phyloP scores from a whole-genome alignment of 139 green algal genomes.

The Chlamydomonas sp. region DNA sequence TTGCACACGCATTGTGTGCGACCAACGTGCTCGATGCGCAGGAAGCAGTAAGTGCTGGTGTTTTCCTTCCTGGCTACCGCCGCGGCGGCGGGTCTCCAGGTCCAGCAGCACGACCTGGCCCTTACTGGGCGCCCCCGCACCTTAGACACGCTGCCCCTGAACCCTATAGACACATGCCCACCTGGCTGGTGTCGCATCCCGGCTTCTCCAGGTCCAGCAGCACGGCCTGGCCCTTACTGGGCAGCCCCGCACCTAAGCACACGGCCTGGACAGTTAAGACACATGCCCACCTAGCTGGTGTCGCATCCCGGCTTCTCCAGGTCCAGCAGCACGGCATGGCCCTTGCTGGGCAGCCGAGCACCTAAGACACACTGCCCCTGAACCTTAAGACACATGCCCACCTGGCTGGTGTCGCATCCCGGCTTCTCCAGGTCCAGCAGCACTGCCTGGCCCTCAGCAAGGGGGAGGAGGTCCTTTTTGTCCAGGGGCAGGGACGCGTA shows the following conservation, averaged over 20 bases:
- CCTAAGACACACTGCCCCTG: too few species aligned
- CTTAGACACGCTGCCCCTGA: too few species aligned
- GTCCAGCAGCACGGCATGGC: too few species aligned
- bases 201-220: constrained; percentile 23
- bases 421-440: constrained; percentile 23
- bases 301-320: too few species aligned
- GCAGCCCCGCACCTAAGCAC: too few species aligned
- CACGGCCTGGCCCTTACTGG: not conserved
- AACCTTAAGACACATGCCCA: not conserved
- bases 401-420: not conserved
- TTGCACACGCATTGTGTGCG: too few species aligned
- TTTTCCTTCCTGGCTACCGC: too few species aligned
- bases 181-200: not conserved
- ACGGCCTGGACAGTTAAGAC: too few species aligned
- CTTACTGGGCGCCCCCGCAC: too few species aligned
- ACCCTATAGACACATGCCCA: not conserved
- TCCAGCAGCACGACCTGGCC: too few species aligned
- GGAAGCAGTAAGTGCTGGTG: constrained; percentile 10
- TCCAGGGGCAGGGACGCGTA: not conserved
- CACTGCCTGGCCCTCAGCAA: not conserved
- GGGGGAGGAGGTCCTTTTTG: constrained; percentile 18
- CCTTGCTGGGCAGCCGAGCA: too few species aligned
- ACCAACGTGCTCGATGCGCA: not conserved
- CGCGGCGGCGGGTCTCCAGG: too few species aligned
- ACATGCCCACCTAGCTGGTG: not conserved